A percentile compares a stretch with the other conserved stretches of the same genome.
Evolutionary conservation across 2,329 filamentous ascomycete species (phyloP).

Genomic region (Mariannaea elegans): DNA sequence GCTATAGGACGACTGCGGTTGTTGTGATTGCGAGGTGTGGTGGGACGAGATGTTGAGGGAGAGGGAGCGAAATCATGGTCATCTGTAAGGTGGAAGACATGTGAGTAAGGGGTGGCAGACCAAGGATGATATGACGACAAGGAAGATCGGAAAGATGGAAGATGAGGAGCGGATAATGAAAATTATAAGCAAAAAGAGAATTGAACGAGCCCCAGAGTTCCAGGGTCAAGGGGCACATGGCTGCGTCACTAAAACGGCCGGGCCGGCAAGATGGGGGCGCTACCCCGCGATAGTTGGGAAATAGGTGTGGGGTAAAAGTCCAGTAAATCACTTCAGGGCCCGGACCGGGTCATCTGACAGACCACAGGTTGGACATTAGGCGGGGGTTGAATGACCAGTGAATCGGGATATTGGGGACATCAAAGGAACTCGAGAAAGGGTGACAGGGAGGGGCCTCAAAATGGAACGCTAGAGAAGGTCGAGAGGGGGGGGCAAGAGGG

Average conservation of each 20-base stretch:
- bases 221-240: constrained; percentile 13
- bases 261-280: constrained; percentile 33
- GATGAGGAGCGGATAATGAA: constrained; percentile 26
- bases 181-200: constrained; percentile 21
- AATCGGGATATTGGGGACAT: constrained; percentile 1
- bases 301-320: constrained; percentile 29
- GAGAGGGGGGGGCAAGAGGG: background rate
- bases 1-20: constrained; percentile 58
- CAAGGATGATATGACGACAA: background rate
- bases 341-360: constrained; percentile 25
- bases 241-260: constrained; percentile 35
- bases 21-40: constrained; percentile 31
- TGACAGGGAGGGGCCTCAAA: background rate
- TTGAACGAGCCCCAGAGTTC: constrained; percentile 17
- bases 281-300: constrained; percentile 38
- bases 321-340: constrained; percentile 6
- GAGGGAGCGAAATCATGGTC: constrained; percentile 27
- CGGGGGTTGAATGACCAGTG: background rate
- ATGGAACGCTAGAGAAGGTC: background rate
- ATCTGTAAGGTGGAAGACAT: constrained; percentile 22
- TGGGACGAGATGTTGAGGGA: constrained; percentile 32
- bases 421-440: constrained; percentile 1
- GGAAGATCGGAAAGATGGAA: constrained; percentile 24
- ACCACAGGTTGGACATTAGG: background rate
- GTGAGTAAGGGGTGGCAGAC: constrained; percentile 15